Base-by-base conservation (phyloP, 306 rosid species). In the Dryas drummondii region DNA sequence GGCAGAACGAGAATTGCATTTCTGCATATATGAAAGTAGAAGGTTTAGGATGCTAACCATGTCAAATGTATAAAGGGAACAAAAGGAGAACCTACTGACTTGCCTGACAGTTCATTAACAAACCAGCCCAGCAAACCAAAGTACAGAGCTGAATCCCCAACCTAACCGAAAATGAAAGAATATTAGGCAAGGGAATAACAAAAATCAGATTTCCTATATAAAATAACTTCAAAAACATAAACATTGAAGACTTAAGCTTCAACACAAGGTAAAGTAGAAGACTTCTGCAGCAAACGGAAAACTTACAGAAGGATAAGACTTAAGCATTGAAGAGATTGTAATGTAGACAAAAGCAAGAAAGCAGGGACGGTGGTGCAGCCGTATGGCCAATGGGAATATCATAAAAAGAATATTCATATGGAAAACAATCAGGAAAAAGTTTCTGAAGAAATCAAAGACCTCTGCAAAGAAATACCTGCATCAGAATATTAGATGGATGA, bases 381-480 rank as follows among this genome's bases (percentile, higher is more conserved):
- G 89, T 61, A 94, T 63, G 76, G 94, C 92, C 86, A 94, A 84
- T 56, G 97, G 97, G 60, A 86, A 68, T 84, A 90, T 79, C 97
- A 94, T 88, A 86, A 91, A 87, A 52, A 91, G 81, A 85, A 94
- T 86, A 83, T 94, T 91, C 83, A 90, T 88, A 16, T 88, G 90
- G 85, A 94, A 94, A 72, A 94, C 98, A 70, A 94, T 84, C 82
- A 94, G 87, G 77, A 91, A 94, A 82, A 94, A 94, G 65, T 76
- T 82, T 78, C 97, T 84, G 90, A 91, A 91, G 67, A 94, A 94
- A 26, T 94, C 94, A 0, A 94, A 94, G 83, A 89, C 98, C 91
- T 94, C 98, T 1, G 98, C 98, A 71, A 94, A 94, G 88, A 91
- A 92, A 85, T 94, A 94, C 98, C 98, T 94, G 87, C 66, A 74